These are phyloP conservation scores for Penicillium roqueforti DNA, from an alignment of 495 filamentous ascomycete species.

Conservation along the genomic window DNA sequence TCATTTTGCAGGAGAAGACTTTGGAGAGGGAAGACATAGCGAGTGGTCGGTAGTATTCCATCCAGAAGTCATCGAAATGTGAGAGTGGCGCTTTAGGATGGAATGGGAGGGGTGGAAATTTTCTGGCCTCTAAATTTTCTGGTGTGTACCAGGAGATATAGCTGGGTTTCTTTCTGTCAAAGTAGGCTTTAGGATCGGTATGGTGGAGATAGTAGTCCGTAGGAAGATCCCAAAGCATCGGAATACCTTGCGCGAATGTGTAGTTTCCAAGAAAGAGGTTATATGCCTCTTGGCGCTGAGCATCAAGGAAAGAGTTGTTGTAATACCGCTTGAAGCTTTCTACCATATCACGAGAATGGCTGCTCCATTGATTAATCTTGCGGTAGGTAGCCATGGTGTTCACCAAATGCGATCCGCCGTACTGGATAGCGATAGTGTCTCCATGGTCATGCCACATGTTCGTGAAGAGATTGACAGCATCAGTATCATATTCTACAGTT, in stretches of 20 bases:
- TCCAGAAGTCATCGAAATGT: conserved; percentile 91
- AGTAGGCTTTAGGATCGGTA: conserved; percentile 69
- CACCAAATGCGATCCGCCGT: conserved; percentile 94
- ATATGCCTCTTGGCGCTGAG: conserved; percentile 94
- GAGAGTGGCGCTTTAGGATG: conserved; percentile 53
- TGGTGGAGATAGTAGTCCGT: conserved; percentile 98
- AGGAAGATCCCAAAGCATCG: conserved; percentile 94
- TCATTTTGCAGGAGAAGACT: conserved; percentile 86
- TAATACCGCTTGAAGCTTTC: conserved; percentile 99
- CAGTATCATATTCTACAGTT: conserved; percentile 85
- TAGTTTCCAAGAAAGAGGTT: conserved; percentile 98
- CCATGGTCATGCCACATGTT: conserved; percentile 96
- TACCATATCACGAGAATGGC: conserved; percentile 95
- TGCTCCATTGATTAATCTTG: conserved; percentile 98
- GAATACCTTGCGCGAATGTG: conserved; percentile 82
- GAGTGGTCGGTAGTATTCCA: conserved; percentile 92
- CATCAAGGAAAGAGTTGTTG: conserved; percentile 96
- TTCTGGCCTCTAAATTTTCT: conserved; percentile 58
- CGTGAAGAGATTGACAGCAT: conserved; percentile 91
- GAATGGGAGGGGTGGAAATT: conserved; percentile 50
- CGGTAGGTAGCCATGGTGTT: conserved; percentile 99
- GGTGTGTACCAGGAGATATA: conserved; percentile 90
- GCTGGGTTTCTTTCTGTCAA: conserved; percentile 58
- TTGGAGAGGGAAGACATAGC: conserved; percentile 82
- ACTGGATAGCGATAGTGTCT: conserved; percentile 95